phyloP scores from a whole-genome alignment of 192 early-diverging fungal genomes.

The Physocladia obscura region DNA sequence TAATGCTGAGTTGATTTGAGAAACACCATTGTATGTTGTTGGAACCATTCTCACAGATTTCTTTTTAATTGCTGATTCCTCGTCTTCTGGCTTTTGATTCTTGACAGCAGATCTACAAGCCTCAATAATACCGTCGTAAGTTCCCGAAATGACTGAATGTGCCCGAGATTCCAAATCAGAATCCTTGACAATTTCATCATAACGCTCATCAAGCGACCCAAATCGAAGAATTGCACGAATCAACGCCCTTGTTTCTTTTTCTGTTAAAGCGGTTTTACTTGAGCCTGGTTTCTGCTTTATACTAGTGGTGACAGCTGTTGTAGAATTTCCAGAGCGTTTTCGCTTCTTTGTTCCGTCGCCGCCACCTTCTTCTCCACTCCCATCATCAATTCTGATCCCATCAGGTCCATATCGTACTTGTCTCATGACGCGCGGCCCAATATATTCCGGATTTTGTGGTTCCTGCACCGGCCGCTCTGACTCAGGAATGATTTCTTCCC shows the following conservation, averaged over 20 bases:
- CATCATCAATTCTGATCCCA: constrained; percentile 14
- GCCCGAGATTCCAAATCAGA: constrained; percentile 67
- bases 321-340: constrained; percentile 1
- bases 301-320: constrained; percentile 10
- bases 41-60: constrained; percentile 66
- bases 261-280: constrained; percentile 47
- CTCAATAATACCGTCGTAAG: constrained; percentile 46
- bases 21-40: constrained; percentile 74
- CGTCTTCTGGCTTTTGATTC: constrained; percentile 35
- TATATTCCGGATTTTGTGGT: constrained; percentile 40
- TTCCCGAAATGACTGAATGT: constrained; percentile 46
- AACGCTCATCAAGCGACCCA: constrained; percentile 77
- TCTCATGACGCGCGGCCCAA: constrained; percentile 27
- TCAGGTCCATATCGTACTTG: constrained; percentile 31
- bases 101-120: constrained; percentile 60
- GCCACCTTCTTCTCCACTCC: not conserved
- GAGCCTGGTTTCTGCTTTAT: constrained; percentile 23
- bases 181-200: constrained; percentile 78
- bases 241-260: constrained; percentile 84
- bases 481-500: constrained; percentile 96
- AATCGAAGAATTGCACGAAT: constrained; percentile 77
- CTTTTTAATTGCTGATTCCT: constrained; percentile 38
- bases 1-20: constrained; percentile 81
- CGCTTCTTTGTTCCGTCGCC: constrained; percentile 21
- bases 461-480: constrained; percentile 76